Conservation (phyloP, 352 stramenopile genomes). For the Aphanomyces cochlioides region DNA sequence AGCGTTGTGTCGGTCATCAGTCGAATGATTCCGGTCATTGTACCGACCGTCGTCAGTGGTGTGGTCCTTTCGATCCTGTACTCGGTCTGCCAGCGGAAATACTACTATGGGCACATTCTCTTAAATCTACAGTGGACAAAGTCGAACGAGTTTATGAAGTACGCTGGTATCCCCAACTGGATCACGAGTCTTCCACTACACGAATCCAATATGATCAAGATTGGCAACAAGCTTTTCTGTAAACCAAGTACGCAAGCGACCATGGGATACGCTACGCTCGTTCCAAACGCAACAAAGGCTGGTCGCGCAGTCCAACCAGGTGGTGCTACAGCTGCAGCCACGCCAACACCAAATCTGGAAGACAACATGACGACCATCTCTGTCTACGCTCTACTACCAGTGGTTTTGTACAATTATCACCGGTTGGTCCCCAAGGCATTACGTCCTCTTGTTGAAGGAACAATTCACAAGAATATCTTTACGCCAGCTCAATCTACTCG, state of each 20-base stretch:
- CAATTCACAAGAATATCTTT: neutral
- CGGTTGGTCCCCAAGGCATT: neutral
- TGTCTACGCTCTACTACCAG: neutral
- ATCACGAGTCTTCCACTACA: neutral
- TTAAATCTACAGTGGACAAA: neutral
- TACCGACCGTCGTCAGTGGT: no score
- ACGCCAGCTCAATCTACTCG: no score
- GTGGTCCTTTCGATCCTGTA: no score
- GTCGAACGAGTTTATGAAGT: neutral
- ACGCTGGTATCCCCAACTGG: neutral
- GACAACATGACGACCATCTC: neutral
- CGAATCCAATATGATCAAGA: neutral
- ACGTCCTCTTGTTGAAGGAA: neutral
- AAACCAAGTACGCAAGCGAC: neutral
- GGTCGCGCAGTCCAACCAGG: no score
- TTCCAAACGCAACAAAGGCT: no score
- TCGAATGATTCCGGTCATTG: no score
- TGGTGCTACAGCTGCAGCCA: no score
- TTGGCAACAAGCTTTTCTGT: neutral
- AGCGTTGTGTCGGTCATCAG: no score
- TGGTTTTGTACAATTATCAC: neutral
- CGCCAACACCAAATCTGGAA: no score
- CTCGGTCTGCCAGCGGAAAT: no score
- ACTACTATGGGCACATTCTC: neutral
- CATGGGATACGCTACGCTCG: neutral